These are phyloP conservation scores for Hagleromyces aurorensis DNA, from an alignment of 805 yeast genomes.

Conservation along the genomic window DNA sequence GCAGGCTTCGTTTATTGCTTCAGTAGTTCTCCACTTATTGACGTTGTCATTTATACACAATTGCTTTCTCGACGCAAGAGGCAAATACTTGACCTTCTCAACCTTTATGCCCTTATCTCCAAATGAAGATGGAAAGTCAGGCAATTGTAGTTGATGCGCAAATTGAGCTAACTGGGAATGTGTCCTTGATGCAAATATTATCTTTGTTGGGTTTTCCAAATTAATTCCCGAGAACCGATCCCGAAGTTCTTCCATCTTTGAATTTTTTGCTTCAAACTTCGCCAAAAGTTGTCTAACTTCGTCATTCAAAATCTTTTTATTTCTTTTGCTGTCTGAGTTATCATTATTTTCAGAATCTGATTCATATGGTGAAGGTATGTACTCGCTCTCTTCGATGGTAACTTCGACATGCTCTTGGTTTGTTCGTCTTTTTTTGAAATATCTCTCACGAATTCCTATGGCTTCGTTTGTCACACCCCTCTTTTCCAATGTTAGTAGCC, in stretches of 20 bases:
- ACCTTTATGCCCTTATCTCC: conserved; percentile 21
- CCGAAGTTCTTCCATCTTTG: conserved; percentile 11
- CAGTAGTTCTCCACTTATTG: conserved; percentile 37
- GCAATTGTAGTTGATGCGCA: conserved; percentile 56
- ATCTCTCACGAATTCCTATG: conserved; percentile 6
- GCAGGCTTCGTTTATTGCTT: conserved; percentile 73
- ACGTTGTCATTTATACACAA: conserved; percentile 69
- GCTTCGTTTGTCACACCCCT: conserved; percentile 2
- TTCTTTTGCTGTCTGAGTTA: conserved; percentile 15
- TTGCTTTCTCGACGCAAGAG: conserved; percentile 80
- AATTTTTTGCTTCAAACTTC: conserved; percentile 31
- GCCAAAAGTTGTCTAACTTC: conserved; percentile 45
- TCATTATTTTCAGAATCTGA: conserved; percentile 28
- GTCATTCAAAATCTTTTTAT: conserved; percentile 23
- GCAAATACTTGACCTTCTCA: conserved; percentile 58
- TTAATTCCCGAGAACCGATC: conserved; percentile 16
- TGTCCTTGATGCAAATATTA: conserved; percentile 76
- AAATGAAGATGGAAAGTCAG: conserved; percentile 58
- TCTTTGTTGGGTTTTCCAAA: conserved; percentile 35
- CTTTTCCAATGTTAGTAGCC: conserved; percentile 14
- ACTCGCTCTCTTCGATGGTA: conserved; percentile 25
- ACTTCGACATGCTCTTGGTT: conserved; percentile 19
- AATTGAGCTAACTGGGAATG: conserved; percentile 85
- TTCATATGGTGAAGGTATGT: conserved; percentile 18
- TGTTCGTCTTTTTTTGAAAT: conserved; percentile 14